A percentile compares a stretch with the other conserved stretches of the same genome.
phyloP scores from a whole-genome alignment of 257 asterid species.

The Scutellaria minor region DNA sequence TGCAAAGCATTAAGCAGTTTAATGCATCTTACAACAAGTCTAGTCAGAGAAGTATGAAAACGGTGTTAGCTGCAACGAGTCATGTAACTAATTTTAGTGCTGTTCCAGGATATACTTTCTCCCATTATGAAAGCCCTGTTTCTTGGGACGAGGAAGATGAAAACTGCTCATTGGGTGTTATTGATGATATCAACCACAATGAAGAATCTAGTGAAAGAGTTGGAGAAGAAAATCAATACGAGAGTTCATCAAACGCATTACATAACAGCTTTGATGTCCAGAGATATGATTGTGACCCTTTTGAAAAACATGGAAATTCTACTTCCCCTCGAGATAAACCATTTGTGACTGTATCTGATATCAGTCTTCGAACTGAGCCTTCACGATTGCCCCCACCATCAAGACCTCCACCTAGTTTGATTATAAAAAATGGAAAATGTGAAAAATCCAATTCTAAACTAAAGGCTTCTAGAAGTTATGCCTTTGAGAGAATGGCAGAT shows the following conservation, averaged over 20 bases:
- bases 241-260: slow-evolving; percentile 39
- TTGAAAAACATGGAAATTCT: slow-evolving; percentile 37
- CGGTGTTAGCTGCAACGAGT: slow-evolving; percentile 42
- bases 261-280: slow-evolving; percentile 32
- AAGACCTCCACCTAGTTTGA: slow-evolving; percentile 82
- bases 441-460: slow-evolving; percentile 42
- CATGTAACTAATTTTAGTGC: slow-evolving; percentile 48
- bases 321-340: slow-evolving; percentile 51
- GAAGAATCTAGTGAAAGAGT: slow-evolving; percentile 40
- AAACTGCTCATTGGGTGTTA: slow-evolving; percentile 32
- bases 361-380: slow-evolving; percentile 84
- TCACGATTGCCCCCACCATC: slow-evolving; percentile 90
- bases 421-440: slow-evolving; percentile 44
- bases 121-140: slow-evolving; percentile 45
- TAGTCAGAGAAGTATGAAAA: slow-evolving; percentile 43
- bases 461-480: slow-evolving; percentile 48
- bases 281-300: slow-evolving; percentile 38
- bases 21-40: slow-evolving; percentile 55
- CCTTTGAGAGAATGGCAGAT: slow-evolving; percentile 49
- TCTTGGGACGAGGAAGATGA: slow-evolving; percentile 48
- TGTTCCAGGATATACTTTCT: slow-evolving; percentile 52
- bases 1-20: slow-evolving; percentile 41
- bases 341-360: slow-evolving; percentile 68
- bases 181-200: slow-evolving; percentile 41
- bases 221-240: slow-evolving; percentile 39